Evolutionary conservation across 2,329 filamentous ascomycete species (phyloP).

Genomic region (Aureobasidium vineae): DNA sequence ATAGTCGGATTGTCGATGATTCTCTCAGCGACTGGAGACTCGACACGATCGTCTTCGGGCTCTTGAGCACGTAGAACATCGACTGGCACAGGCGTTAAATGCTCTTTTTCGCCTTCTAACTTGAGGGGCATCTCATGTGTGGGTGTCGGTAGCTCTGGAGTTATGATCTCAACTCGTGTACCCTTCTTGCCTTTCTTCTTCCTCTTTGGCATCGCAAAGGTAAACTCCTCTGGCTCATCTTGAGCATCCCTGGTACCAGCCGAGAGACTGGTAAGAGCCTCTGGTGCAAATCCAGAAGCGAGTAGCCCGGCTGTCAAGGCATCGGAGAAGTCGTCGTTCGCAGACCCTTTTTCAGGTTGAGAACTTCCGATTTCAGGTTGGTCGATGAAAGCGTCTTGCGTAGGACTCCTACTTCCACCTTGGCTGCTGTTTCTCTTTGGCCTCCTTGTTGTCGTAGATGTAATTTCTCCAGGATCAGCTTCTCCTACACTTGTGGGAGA

Average conservation of each 20-base stretch:
- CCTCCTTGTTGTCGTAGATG: constrained; percentile 31
- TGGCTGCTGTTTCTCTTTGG: constrained; percentile 36
- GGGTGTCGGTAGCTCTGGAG: neutral
- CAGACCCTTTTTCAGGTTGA: neutral
- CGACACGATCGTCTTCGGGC: neutral
- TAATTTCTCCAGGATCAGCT: constrained; percentile 38
- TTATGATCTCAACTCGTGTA: constrained; percentile 40
- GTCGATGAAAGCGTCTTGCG: constrained; percentile 37
- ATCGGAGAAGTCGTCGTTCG: constrained; percentile 37
- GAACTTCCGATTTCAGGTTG: neutral
- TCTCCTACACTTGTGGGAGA: constrained; percentile 38
- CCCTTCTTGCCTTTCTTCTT: constrained; percentile 49
- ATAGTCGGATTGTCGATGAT: neutral
- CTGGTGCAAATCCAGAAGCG: constrained; percentile 38
- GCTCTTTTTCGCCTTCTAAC: neutral
- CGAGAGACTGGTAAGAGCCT: constrained; percentile 17
- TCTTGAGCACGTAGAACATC: neutral
- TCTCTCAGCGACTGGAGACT: neutral
- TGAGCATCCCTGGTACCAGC: constrained; percentile 24
- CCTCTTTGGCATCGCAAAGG: constrained; percentile 39
- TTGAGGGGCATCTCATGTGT: too few species aligned
- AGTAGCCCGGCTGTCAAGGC: constrained; percentile 40
- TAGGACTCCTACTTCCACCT: constrained; percentile 37
- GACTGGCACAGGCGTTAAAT: too few species aligned
- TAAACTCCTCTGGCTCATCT: constrained; percentile 36